A percentile compares a stretch with the other conserved stretches of the same genome.
Conservation (phyloP, 2,329 filamentous ascomycete species). For the Aspergillus nomiae region DNA sequence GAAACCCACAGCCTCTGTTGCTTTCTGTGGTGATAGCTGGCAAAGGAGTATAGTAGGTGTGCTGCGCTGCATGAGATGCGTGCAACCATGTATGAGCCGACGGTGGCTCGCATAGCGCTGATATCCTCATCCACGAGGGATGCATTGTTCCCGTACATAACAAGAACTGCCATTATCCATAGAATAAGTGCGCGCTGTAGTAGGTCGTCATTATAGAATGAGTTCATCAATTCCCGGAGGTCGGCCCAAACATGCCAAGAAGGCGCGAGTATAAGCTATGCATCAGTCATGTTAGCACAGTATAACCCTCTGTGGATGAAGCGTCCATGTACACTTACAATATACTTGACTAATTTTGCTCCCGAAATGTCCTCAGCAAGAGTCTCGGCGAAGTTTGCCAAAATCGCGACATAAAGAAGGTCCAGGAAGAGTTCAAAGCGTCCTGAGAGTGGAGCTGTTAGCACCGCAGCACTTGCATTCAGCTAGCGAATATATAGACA, state of each 20-base stretch:
- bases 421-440: constrained; percentile 56
- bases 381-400: constrained; percentile 55
- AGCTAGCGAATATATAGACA: background rate
- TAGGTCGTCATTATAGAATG: constrained; percentile 55
- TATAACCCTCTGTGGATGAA: too few relatives aligned
- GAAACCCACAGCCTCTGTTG: constrained; percentile 50
- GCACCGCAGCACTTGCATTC: background rate
- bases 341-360: constrained; percentile 49
- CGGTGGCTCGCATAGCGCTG: constrained; percentile 48
- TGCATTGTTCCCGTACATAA: constrained; percentile 54
- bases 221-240: constrained; percentile 55
- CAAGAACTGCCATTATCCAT: constrained; percentile 55
- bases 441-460: constrained; percentile 17
- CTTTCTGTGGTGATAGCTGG: constrained; percentile 50
- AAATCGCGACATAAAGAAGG: constrained; percentile 52
- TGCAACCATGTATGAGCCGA: constrained; percentile 51
- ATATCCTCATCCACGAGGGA: constrained; percentile 47
- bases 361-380: constrained; percentile 51
- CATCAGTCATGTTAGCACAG: too few relatives aligned
- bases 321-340: constrained; percentile 25
- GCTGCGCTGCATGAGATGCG: constrained; percentile 42
- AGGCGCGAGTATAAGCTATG: constrained; percentile 48
- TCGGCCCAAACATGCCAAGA: constrained; percentile 56
- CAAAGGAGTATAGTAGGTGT: constrained; percentile 49
- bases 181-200: constrained; percentile 51